Evolutionary conservation across 2,329 filamentous ascomycete genomes (phyloP).

Genomic region (Sporothrix mexicana): DNA sequence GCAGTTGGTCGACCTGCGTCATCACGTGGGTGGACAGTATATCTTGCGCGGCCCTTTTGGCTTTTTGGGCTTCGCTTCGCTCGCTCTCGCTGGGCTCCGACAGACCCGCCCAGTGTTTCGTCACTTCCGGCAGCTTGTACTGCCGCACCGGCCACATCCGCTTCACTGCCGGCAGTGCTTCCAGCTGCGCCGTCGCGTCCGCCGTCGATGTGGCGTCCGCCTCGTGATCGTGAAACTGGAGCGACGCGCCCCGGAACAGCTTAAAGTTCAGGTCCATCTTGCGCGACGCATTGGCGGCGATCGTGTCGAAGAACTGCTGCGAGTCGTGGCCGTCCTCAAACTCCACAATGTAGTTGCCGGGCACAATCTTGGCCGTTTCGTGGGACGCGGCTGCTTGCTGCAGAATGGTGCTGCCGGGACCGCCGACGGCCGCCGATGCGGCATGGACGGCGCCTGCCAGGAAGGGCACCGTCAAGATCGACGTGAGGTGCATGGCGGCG

Average conservation of each 20-base stretch:
- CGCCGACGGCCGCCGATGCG: conserved; percentile 26
- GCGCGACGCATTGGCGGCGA: conserved; percentile 50
- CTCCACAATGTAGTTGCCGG: conserved; percentile 60
- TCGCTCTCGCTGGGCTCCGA: conserved; percentile 39
- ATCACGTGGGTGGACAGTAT: conserved; percentile 59
- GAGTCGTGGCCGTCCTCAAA: conserved; percentile 54
- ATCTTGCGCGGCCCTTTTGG: conserved; percentile 46
- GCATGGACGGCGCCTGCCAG: conserved; percentile 13
- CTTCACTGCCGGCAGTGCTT: conserved; percentile 53
- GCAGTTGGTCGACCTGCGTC: conserved; percentile 62
- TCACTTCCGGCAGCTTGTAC: conserved; percentile 53
- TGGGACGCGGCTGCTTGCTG: neutral
- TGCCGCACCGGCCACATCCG: conserved; percentile 55
- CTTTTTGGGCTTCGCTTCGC: no score
- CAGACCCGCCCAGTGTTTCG: conserved; percentile 50
- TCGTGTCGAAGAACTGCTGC: conserved; percentile 44
- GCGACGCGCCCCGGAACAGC: conserved; percentile 61
- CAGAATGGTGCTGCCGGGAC: conserved; percentile 9
- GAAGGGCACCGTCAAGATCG: conserved; percentile 14
- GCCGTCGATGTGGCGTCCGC: conserved; percentile 50
- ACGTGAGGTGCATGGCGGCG: neutral
- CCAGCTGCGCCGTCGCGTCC: conserved; percentile 50
- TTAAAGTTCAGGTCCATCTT: conserved; percentile 57
- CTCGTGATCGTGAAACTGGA: conserved; percentile 57
- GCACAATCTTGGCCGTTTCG: conserved; percentile 42